A percentile compares a stretch with the other conserved stretches of the same genome.
phyloP scores from a whole-genome alignment of 768 basidiomycete genomes.

The Amanita brunnescens region DNA sequence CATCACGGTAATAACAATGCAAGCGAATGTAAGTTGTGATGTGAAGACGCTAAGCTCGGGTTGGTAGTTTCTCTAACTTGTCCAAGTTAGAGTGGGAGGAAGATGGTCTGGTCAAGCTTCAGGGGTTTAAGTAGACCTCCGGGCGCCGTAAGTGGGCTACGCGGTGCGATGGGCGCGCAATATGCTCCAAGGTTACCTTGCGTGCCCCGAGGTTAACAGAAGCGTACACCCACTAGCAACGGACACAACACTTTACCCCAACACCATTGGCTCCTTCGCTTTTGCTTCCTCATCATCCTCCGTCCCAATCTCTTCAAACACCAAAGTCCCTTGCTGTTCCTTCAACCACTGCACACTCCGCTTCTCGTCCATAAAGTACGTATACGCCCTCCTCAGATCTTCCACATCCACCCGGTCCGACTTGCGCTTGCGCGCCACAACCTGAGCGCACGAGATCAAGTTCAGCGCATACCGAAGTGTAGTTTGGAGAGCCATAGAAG shows the following conservation, averaged over 20 bases:
- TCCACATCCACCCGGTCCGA: conserved; percentile 73
- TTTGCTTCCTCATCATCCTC: conserved; percentile 18
- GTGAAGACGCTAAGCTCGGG: not conserved
- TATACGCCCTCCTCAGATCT: conserved; percentile 79
- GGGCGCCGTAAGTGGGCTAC: too few relatives aligned
- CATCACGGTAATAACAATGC: not conserved
- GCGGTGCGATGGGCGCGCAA: not conserved
- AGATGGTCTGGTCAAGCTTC: not conserved
- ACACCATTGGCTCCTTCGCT: conserved; percentile 3
- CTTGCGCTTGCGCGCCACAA: conserved; percentile 80
- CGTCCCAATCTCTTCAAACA: conserved; percentile 59
- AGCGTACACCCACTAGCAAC: too few relatives aligned
- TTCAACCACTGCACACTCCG: conserved; percentile 87
- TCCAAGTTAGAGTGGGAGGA: not conserved
- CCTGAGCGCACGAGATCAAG: conserved; percentile 86
- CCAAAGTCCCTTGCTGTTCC: conserved; percentile 67
- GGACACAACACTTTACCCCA: not conserved
- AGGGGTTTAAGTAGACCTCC: not conserved
- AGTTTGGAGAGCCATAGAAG: conserved; percentile 82
- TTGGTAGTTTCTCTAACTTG: conserved; percentile 2
- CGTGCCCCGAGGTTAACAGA: too few relatives aligned
- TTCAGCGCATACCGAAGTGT: conserved; percentile 93
- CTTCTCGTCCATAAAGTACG: conserved; percentile 90
- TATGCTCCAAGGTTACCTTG: too few relatives aligned
- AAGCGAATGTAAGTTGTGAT: not conserved